Conservation (phyloP, 106 monocot species). For the Alisma plantagoaquatica region DNA sequence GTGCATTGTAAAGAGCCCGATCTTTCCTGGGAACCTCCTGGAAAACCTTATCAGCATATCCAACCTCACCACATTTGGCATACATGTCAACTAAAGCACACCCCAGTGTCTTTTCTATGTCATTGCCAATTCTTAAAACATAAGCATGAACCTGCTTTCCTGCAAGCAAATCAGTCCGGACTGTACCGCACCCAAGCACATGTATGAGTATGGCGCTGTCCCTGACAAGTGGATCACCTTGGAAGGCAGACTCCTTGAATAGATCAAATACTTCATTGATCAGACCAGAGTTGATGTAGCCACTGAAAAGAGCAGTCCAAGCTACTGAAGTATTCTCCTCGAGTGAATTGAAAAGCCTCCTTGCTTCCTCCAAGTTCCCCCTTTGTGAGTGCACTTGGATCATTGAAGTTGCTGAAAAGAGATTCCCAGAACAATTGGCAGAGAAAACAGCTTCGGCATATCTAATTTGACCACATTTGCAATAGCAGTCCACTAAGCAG, state of each 20-base stretch:
- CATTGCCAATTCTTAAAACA: neutral
- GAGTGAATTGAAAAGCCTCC: constrained; percentile 11
- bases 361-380: constrained; percentile 14
- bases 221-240: neutral
- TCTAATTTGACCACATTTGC: constrained; percentile 4
- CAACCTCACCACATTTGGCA: constrained; percentile 16
- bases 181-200: constrained; percentile 7
- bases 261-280: constrained; percentile 1
- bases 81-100: constrained; percentile 17
- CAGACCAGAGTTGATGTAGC: neutral
- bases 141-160: constrained; percentile 13
- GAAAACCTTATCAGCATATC: constrained; percentile 7
- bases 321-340: constrained; percentile 5
- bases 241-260: constrained; percentile 1
- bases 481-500: constrained; percentile 16
- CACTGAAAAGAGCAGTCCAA: constrained; percentile 13
- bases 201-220: constrained; percentile 7
- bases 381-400: constrained; percentile 3
- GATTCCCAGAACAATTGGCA: neutral
- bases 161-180: constrained; percentile 6
- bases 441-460: constrained; percentile 1
- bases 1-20: constrained; percentile 11
- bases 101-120: constrained; percentile 1
- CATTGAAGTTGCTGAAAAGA: constrained; percentile 11
- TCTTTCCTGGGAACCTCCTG: constrained; percentile 2